Evolutionary conservation across 192 early-diverging fungal species (phyloP).

Genomic region (Rhizophlyctis rosea): DNA sequence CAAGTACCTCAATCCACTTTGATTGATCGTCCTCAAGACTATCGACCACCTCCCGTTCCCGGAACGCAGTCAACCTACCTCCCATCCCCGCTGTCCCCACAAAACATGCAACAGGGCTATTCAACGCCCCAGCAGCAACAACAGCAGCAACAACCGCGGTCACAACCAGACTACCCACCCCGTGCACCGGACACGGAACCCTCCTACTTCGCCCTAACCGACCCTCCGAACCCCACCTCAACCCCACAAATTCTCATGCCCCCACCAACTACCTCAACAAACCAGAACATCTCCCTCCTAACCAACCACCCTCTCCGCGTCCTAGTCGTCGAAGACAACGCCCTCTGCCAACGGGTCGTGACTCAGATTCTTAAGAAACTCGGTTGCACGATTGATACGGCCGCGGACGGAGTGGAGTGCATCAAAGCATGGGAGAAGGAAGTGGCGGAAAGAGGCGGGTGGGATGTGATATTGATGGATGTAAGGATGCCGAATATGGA

Average conservation of each 20-base stretch:
- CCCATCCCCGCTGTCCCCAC: too few relatives aligned
- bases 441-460: background rate
- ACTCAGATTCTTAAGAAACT: slow-evolving; percentile 5
- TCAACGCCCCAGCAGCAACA: too few relatives aligned
- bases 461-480: slow-evolving; percentile 4
- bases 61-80: too few relatives aligned
- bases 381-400: background rate
- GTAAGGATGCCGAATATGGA: slow-evolving; percentile 7
- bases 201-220: background rate
- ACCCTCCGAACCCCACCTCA: background rate
- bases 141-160: background rate
- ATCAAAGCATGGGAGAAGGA: background rate
- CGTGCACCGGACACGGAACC: background rate
- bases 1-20: too few relatives aligned
- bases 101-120: too few relatives aligned
- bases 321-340: slow-evolving; percentile 19
- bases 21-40: too few relatives aligned
- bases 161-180: background rate
- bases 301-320: slow-evolving; percentile 11
- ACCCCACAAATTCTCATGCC: background rate
- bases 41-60: too few relatives aligned
- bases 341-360: slow-evolving; percentile 11
- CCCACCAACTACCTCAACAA: background rate
- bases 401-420: slow-evolving; percentile 6
- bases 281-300: background rate